Evolutionary conservation across 1,284 basidiomycete species (phyloP).

Genomic region (Anthracocystis setariae): DNA sequence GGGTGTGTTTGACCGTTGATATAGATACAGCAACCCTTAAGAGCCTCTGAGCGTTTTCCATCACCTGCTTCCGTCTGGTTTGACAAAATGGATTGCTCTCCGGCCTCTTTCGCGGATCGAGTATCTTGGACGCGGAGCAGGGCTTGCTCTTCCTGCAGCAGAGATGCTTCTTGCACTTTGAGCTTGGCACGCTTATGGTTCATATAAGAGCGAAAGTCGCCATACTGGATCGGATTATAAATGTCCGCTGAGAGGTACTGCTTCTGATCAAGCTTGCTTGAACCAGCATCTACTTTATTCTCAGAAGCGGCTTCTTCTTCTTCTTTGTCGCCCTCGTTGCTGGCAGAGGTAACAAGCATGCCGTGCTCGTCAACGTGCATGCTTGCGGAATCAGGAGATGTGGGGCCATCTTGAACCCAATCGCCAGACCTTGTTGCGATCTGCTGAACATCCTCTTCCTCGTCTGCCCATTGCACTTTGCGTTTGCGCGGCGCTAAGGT

Average conservation of each 20-base stretch:
- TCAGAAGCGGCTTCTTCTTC: background rate
- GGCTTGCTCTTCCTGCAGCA: constrained; percentile 49
- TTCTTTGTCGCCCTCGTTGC: background rate
- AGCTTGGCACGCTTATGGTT: constrained; percentile 83
- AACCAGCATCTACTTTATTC: background rate
- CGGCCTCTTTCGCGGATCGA: background rate
- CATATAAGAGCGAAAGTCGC: constrained; percentile 87
- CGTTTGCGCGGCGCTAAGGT: constrained; percentile 22
- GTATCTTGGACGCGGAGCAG: constrained; percentile 17
- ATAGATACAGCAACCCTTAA: constrained; percentile 68
- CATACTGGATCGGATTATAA: constrained; percentile 83
- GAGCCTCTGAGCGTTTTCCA: constrained; percentile 34
- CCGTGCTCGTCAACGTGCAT: constrained; percentile 27
- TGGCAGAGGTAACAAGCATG: constrained; percentile 11
- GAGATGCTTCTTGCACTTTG: constrained; percentile 55
- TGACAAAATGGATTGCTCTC: constrained; percentile 7
- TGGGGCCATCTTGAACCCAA: background rate
- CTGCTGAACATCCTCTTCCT: constrained; percentile 14
- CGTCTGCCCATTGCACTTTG: constrained; percentile 50
- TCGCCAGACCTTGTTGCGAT: background rate
- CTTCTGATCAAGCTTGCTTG: constrained; percentile 10
- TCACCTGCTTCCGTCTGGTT: constrained; percentile 22
- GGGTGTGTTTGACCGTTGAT: constrained; percentile 91
- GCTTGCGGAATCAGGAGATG: background rate
- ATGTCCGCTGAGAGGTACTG: constrained; percentile 35